Conservation (phyloP, 345 rosid species). For the Hibiscus tridactylites region DNA sequence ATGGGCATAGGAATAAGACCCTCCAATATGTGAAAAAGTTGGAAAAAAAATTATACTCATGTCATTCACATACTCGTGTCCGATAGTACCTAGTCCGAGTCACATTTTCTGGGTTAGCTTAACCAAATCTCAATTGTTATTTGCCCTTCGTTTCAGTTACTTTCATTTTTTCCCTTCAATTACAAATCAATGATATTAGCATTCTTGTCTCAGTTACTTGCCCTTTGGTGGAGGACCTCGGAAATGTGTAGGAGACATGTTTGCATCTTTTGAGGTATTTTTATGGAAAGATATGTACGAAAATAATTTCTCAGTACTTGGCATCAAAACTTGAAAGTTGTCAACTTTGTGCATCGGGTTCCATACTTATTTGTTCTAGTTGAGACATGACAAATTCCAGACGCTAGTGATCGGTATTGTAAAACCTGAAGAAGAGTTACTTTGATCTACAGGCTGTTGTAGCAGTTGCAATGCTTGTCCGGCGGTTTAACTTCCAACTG, state of each 20-base stretch:
- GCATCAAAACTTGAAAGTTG: not conserved
- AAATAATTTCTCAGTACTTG: not conserved
- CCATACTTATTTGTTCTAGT: not conserved
- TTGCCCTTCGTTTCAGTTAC: not conserved
- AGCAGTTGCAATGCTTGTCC: conserved; percentile 87
- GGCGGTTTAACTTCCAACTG: conserved; percentile 62
- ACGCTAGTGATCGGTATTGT: not conserved
- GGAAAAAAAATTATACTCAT: too few species aligned
- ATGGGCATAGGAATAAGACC: not conserved
- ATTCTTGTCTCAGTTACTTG: conserved; percentile 54
- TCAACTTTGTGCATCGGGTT: not conserved
- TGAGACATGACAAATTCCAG: not conserved
- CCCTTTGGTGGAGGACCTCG: conserved; percentile 97
- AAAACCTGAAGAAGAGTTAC: not conserved
- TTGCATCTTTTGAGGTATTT: conserved; percentile 83
- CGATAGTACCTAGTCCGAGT: not conserved
- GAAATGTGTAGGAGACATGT: conserved; percentile 95
- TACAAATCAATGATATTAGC: conserved; percentile 1
- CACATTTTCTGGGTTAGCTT: not conserved
- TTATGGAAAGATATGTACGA: not conserved
- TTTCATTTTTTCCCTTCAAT: not conserved
- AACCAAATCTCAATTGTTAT: not conserved
- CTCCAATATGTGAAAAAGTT: not conserved
- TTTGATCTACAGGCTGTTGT: conserved; percentile 50
- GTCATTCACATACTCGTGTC: not conserved